Evolutionary conservation across 2,329 filamentous ascomycete genomes (phyloP).

Genomic region (Colletotrichum cordylinicola): DNA sequence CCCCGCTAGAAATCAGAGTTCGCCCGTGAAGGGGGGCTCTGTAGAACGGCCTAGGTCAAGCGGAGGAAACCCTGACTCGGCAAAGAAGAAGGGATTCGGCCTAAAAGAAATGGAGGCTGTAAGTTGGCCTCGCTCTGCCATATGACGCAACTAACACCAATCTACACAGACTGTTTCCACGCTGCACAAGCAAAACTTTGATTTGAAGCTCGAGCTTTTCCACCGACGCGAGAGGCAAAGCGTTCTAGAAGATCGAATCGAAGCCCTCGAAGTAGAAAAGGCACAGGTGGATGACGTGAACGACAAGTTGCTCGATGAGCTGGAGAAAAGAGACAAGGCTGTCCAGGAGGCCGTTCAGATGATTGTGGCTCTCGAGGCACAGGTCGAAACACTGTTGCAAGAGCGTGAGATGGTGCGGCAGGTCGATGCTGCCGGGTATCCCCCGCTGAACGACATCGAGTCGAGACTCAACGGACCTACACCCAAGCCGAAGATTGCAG

Average conservation of each 20-base stretch:
- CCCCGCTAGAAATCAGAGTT: constrained; percentile 38
- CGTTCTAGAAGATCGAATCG: constrained; percentile 62
- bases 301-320: constrained; percentile 61
- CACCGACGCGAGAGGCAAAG: constrained; percentile 71
- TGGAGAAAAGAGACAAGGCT: constrained; percentile 73
- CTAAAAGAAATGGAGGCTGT: constrained; percentile 74
- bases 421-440: constrained; percentile 49
- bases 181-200: constrained; percentile 78
- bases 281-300: constrained; percentile 63
- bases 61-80: constrained; percentile 40
- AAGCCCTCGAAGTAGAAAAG: constrained; percentile 59
- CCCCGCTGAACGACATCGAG: constrained; percentile 36
- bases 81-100: constrained; percentile 61
- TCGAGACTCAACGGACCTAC: constrained; percentile 14
- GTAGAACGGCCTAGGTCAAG: constrained; percentile 49
- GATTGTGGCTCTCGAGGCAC: constrained; percentile 70
- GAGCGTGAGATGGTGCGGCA: constrained; percentile 60
- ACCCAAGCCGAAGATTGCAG: constrained; percentile 23
- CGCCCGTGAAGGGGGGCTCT: constrained; percentile 42
- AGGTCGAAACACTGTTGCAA: constrained; percentile 56
- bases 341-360: constrained; percentile 74
- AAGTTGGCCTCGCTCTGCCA: constrained; percentile 9
- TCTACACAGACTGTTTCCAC: constrained; percentile 63
- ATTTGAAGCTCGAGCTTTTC: constrained; percentile 75
- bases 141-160: constrained; percentile 8